A percentile compares a stretch with the other conserved stretches of the same genome.
phyloP scores from a whole-genome alignment of 2,329 filamentous ascomycete species.

The Exophiala lecanii-corni region DNA sequence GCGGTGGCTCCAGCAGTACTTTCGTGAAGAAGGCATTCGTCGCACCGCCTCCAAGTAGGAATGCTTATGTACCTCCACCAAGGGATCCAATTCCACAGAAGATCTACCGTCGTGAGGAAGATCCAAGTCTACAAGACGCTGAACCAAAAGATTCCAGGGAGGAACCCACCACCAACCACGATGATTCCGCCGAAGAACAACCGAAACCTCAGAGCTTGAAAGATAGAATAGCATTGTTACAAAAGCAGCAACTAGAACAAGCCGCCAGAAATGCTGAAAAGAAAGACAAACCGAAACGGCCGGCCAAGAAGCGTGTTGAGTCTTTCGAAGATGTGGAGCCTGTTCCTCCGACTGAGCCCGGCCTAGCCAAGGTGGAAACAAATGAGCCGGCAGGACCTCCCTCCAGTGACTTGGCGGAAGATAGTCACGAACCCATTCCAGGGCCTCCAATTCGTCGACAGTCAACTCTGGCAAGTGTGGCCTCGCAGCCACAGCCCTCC shows the following conservation, averaged over 20 bases:
- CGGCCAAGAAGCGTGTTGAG: constrained; percentile 60
- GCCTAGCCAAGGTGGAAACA: constrained; percentile 31
- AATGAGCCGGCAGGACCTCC: constrained; percentile 34
- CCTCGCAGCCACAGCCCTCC: constrained; percentile 36
- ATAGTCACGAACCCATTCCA: constrained; percentile 10
- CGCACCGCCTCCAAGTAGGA: constrained; percentile 84
- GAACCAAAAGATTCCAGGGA: constrained; percentile 26
- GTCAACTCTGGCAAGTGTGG: constrained; percentile 34
- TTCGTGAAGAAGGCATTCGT: constrained; percentile 98
- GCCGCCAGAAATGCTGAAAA: constrained; percentile 79
- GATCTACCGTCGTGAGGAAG: constrained; percentile 81
- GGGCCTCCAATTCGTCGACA: constrained; percentile 23
- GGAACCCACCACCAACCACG: constrained; percentile 37
- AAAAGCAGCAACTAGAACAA: constrained; percentile 90
- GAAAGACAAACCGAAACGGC: constrained; percentile 83
- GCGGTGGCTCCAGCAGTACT: constrained; percentile 52
- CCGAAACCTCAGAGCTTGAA: constrained; percentile 92
- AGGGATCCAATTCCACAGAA: constrained; percentile 67
- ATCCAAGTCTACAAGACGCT: constrained; percentile 53
- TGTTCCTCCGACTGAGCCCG: constrained; percentile 27
- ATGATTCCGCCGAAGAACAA: constrained; percentile 64
- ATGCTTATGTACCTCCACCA: constrained; percentile 77
- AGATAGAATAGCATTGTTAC: constrained; percentile 87
- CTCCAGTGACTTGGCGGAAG: constrained; percentile 32
- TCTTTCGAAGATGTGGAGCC: constrained; percentile 33